A percentile compares a stretch with the other conserved stretches of the same genome.
phyloP scores from a whole-genome alignment of 345 rosid genomes.

The Lepidium africanum region DNA sequence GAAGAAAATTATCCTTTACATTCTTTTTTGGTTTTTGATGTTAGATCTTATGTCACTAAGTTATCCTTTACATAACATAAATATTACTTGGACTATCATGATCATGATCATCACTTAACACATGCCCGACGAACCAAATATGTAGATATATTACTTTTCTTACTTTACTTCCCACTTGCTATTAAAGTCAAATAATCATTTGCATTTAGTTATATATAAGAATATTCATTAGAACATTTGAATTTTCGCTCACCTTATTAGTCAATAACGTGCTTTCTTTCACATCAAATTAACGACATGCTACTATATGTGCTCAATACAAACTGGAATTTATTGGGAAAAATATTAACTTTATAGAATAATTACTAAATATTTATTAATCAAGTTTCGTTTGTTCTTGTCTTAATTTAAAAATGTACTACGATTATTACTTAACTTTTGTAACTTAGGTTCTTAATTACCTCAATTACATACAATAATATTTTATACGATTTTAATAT shows the following conservation, averaged over 20 bases:
- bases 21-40: no score
- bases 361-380: no score
- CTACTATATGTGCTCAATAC: background rate
- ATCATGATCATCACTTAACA: conserved; percentile 16
- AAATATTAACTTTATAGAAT: no score
- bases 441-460: no score
- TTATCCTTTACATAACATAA: background rate
- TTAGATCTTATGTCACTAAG: no score
- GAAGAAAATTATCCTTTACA: no score
- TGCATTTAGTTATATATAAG: background rate
- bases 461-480: no score
- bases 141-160: conserved; percentile 9
- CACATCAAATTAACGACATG: background rate
- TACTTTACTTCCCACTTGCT: conserved; percentile 14
- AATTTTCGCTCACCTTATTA: background rate
- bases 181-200: conserved; percentile 12
- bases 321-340: background rate
- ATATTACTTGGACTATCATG: background rate
- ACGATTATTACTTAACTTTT: no score
- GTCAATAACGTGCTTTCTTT: background rate
- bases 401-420: no score
- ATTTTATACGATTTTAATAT: no score
- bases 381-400: no score
- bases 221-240: background rate
- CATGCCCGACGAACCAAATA: conserved; percentile 9